Conservation (phyloP, 345 rosid genomes). For the sweet orange (Citrus sinensis) region DVS_A1.0 CM039163.1:42281501-42282000, state of each 20-base stretch:
- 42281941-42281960: not conserved
- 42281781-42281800: not conserved
- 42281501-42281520: conserved; percentile 30
- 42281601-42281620: conserved; percentile 96
- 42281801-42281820: not conserved
- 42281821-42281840: not conserved
- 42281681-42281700: not conserved
- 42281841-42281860: no score
- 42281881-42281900: no score
- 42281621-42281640: conserved; percentile 45
- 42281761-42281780: not conserved
- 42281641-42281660: conserved; percentile 92
- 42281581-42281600: conserved; percentile 45
- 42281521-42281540: conserved; percentile 96
- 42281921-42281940: not conserved
- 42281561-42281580: not conserved
- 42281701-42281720: not conserved
- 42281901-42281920: not conserved
- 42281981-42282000: not conserved
- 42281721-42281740: not conserved
- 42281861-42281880: not conserved
- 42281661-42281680: conserved; percentile 40
- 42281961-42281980: not conserved
- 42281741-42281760: not conserved
- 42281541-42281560: conserved; percentile 53